Evolutionary conservation across 2,329 filamentous ascomycete genomes (phyloP).

Genomic region (Botrytis deweyae): DNA sequence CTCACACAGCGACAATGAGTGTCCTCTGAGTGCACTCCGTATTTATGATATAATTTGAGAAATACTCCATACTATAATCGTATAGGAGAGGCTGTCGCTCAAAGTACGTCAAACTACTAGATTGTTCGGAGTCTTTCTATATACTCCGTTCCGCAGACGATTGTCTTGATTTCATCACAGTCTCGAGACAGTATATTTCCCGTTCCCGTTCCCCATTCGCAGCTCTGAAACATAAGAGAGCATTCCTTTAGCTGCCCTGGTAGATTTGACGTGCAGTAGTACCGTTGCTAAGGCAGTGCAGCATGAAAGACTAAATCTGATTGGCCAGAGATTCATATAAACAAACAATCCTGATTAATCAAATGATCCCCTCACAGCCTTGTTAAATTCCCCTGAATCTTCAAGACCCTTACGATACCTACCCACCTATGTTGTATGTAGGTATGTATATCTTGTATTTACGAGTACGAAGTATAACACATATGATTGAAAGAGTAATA

Average conservation of each 20-base stretch:
- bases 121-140: too few relatives aligned
- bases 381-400: background rate
- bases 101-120: background rate
- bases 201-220: background rate
- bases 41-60: too few relatives aligned
- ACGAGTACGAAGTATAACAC: background rate
- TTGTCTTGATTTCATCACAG: background rate
- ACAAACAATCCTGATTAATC: background rate
- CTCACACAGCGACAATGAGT: background rate
- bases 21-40: background rate
- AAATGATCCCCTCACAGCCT: background rate
- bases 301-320: background rate
- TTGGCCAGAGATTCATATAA: background rate
- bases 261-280: constrained; percentile 8
- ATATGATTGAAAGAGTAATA: background rate
- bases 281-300: background rate
- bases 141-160: background rate
- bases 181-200: background rate
- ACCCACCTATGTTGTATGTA: background rate
- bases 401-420: background rate
- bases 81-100: background rate
- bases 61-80: background rate
- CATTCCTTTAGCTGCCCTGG: background rate
- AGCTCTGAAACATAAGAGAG: background rate
- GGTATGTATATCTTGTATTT: background rate